These are phyloP conservation scores for Suillus weaverae DNA, from an alignment of 768 basidiomycete genomes.

Conservation along the genomic window DNA sequence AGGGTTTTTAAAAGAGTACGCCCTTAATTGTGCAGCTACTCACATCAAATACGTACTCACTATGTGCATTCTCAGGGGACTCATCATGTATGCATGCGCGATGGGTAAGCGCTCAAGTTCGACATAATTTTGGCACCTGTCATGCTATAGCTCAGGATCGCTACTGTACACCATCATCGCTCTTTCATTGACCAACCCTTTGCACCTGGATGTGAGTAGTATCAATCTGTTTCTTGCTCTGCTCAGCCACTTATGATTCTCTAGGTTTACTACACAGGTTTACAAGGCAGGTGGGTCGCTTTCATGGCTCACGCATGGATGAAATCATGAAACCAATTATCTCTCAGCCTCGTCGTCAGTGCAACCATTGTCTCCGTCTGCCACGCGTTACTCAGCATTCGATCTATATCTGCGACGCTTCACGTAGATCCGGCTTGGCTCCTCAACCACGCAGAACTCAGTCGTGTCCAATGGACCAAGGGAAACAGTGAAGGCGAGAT, in stretches of 20 bases:
- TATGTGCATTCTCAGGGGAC: slow-evolving; percentile 8
- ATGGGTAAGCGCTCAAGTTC: slow-evolving; percentile 4
- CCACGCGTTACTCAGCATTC: slow-evolving; percentile 37
- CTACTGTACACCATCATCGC: slow-evolving; percentile 8
- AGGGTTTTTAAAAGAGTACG: slow-evolving; percentile 12
- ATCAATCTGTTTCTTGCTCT: not conserved
- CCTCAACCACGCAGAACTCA: slow-evolving; percentile 43
- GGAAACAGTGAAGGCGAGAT: slow-evolving; percentile 38
- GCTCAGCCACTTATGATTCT: not conserved
- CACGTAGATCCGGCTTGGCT: slow-evolving; percentile 42
- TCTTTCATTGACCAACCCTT: not conserved
- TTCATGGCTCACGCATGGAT: not conserved
- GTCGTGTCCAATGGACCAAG: slow-evolving; percentile 36
- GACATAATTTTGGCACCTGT: not conserved
- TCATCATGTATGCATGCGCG: slow-evolving; percentile 15
- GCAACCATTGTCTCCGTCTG: slow-evolving; percentile 27
- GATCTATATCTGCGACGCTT: slow-evolving; percentile 38
- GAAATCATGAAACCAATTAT: not conserved
- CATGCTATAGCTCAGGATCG: slow-evolving; percentile 7
- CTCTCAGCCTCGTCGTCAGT: slow-evolving; percentile 2
- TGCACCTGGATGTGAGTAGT: not conserved
- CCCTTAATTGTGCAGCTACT: not conserved
- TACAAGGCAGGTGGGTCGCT: slow-evolving; percentile 4
- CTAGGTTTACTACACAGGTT: slow-evolving; percentile 5
- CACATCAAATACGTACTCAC: not conserved